A percentile compares a stretch with the other conserved stretches of the same genome.
These are phyloP conservation scores for Colletotrichum sp. DNA, from an alignment of 2,329 filamentous ascomycete genomes.

Conservation along the genomic window DNA sequence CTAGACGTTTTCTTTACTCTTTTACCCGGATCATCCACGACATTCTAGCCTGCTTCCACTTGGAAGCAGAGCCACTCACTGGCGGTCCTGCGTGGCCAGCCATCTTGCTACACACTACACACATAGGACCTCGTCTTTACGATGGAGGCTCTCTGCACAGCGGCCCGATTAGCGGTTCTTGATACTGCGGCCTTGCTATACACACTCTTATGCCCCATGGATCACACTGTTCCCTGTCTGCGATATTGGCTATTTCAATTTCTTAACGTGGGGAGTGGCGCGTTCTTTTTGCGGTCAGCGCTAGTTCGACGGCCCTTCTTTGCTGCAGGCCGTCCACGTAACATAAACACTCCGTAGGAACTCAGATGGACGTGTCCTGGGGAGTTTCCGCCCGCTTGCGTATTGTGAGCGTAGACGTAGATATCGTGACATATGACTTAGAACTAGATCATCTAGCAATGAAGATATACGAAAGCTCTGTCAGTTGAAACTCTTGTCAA, in stretches of 20 bases:
- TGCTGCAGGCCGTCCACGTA: not conserved
- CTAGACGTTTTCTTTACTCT: constrained; percentile 14
- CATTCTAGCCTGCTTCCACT: constrained; percentile 7
- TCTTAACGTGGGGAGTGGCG: not conserved
- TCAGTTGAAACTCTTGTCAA: not conserved
- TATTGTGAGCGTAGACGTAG: constrained; percentile 12
- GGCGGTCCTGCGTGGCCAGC: not conserved
- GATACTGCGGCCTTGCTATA: constrained; percentile 18
- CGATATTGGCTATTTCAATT: not conserved
- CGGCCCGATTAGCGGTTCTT: constrained; percentile 3
- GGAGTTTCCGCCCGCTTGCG: not conserved
- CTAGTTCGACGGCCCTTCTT: not conserved
- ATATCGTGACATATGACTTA: constrained; percentile 5
- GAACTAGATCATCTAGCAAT: constrained; percentile 17
- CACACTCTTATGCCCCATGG: constrained; percentile 11
- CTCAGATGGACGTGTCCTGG: not conserved
- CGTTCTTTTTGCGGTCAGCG: not conserved
- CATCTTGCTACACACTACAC: constrained; percentile 10
- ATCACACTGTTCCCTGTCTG: not conserved
- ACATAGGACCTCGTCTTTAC: constrained; percentile 2
- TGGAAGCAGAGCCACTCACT: not conserved
- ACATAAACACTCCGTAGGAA: constrained; percentile 1
- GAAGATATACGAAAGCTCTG: constrained; percentile 3
- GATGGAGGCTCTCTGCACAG: constrained; percentile 12
- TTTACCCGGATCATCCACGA: not conserved